Base-by-base conservation (phyloP, 345 rosid genomes). In the Syzygium aromaticum region DNA sequence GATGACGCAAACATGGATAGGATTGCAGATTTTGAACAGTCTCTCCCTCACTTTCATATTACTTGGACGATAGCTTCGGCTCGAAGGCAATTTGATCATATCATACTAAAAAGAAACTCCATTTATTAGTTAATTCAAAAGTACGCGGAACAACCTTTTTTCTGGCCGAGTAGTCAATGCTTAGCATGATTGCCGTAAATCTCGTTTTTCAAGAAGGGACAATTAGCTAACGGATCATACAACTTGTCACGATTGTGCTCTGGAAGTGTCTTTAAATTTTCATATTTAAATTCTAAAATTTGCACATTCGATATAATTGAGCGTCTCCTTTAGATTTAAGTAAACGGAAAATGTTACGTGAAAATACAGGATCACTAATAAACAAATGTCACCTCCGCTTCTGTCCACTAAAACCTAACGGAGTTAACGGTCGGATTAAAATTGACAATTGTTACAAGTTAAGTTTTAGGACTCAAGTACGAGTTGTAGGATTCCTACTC, bases 401-500 rank as follows among this genome's bases (percentile, higher is more conserved):
- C 7, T 3, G 2, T 64, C 3, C 46, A 2, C 25, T 17, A 67
- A 17, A 67, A 67, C 25, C 46, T 17, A 4, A 33, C 25, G 0
- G 3, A 67, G 46, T 33, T 33, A 33, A 33, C 21, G 13, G 1
- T 17, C 33, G 23, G 3, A 33, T 22, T 8, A 33, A 33, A 19
- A 7, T 8, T 5, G 46, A 9, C 11, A 19, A 1, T 7, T 9
- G 22, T 64, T 8, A 16, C 28, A 8, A 0, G 11, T 64, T 64
- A 30, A 30, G 22, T 64, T 64, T 64, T 64, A 30, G 38, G 11
- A 64, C 22, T 64, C 77, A 3, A 64, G 11, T 33, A 33, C 1
- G 22, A 0, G 10, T 67, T 33, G 4, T 2, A 17, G 0, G 40
- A 33, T 67, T 9, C 2, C 25, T 67, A 0, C 13, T 33, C 25